A percentile compares a stretch with the other conserved stretches of the same genome.
Conservation (phyloP, 2,329 filamentous ascomycete species). For the Epichloe baconii region DNA sequence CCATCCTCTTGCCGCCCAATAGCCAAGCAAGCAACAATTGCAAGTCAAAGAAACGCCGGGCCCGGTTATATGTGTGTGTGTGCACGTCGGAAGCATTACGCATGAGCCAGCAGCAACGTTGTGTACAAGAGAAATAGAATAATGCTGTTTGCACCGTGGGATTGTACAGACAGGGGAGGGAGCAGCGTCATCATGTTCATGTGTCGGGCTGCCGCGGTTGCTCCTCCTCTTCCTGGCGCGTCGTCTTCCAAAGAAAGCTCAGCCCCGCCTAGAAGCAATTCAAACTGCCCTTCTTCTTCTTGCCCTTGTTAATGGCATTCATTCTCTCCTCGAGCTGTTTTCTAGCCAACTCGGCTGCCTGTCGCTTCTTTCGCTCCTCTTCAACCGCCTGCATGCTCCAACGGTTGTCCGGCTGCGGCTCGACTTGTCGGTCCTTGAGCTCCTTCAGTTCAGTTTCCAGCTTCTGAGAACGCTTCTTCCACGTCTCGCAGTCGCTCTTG, state of each 20-base stretch:
- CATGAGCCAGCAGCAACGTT: not conserved
- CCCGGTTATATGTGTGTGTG: not conserved
- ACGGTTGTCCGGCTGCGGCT: slow-evolving; percentile 40
- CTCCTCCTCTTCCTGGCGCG: slow-evolving; percentile 1
- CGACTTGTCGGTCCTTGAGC: slow-evolving; percentile 38
- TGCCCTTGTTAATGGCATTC: slow-evolving; percentile 74
- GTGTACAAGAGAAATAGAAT: not conserved
- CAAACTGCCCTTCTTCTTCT: slow-evolving; percentile 90
- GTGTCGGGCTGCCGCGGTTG: not conserved
- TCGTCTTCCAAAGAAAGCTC: slow-evolving; percentile 8
- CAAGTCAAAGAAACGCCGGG: not conserved
- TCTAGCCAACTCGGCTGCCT: slow-evolving; percentile 78
- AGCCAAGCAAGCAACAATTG: too few relatives aligned
- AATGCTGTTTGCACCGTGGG: not conserved
- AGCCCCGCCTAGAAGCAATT: slow-evolving; percentile 72
- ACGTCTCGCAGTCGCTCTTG: slow-evolving; percentile 78
- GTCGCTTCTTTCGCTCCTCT: slow-evolving; percentile 85
- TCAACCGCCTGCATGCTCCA: slow-evolving; percentile 82
- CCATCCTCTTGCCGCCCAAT: not conserved
- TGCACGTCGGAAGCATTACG: not conserved
- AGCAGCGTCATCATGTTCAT: not conserved
- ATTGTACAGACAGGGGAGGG: not conserved
- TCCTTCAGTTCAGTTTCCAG: slow-evolving; percentile 62
- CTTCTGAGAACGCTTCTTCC: slow-evolving; percentile 72
- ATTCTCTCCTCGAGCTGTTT: slow-evolving; percentile 90